Evolutionary conservation across 2,329 filamentous ascomycete genomes (phyloP).

Genomic region (Alternaria brassicicola): DNA sequence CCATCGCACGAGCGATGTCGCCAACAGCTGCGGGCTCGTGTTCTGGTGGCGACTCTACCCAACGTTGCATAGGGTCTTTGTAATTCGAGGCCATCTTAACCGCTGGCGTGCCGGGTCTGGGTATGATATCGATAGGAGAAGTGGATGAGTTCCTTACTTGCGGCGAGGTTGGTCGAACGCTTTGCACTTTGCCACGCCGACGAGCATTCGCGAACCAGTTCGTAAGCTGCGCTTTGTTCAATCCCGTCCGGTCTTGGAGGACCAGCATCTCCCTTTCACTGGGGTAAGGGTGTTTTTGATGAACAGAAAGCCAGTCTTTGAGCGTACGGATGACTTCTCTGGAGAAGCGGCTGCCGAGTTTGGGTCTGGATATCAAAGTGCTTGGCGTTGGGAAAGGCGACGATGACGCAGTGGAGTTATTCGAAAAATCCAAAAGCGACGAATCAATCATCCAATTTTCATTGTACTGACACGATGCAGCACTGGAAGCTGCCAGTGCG

Average conservation of each 20-base stretch:
- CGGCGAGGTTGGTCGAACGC: slow-evolving; percentile 10
- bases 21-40: slow-evolving; percentile 32
- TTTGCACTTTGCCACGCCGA: slow-evolving; percentile 30
- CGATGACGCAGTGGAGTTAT: slow-evolving; percentile 20
- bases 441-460: slow-evolving; percentile 8
- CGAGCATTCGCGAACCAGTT: slow-evolving; percentile 42
- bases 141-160: slow-evolving; percentile 10
- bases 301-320: slow-evolving; percentile 32
- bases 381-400: slow-evolving; percentile 15
- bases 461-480: slow-evolving; percentile 1
- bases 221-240: slow-evolving; percentile 33
- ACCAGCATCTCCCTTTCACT: slow-evolving; percentile 26
- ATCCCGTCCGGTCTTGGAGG: slow-evolving; percentile 28
- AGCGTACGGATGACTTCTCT: slow-evolving; percentile 30
- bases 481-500: slow-evolving; percentile 1
- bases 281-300: slow-evolving; percentile 32
- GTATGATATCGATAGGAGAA: slow-evolving; percentile 29
- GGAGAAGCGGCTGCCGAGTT: slow-evolving; percentile 33
- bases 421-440: slow-evolving; percentile 7
- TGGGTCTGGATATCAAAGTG: slow-evolving; percentile 14
- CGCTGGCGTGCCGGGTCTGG: slow-evolving; percentile 32
- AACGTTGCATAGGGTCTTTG: slow-evolving; percentile 36
- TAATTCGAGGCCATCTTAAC: slow-evolving; percentile 4
- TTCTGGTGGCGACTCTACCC: slow-evolving; percentile 38
- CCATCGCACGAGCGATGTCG: slow-evolving; percentile 35